Evolutionary conservation across 108 stramenopile species (phyloP), one percentile per base, ranked within the genome.

Genomic region (Mayamaea pseudoterrestris): DNA sequence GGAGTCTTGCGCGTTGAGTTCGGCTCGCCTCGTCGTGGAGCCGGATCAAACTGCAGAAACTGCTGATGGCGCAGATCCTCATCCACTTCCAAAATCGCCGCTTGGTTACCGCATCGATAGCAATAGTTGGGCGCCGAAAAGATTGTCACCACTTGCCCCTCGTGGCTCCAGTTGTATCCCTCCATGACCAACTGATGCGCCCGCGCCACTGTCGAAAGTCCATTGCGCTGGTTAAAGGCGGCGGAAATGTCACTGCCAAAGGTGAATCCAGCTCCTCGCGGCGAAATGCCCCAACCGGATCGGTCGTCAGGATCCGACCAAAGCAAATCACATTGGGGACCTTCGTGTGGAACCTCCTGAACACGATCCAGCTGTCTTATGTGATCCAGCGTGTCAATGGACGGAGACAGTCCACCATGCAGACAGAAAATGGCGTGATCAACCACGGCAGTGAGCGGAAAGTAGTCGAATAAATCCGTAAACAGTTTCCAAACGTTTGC

Each of bases 61-160:
- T 54, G 53, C 16, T 25, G 27, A 21, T 37, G 14, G 20, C 22
- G n/a, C n/a, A 20, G 5, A 20, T 55, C 40, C 51, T 97, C 98
- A 60, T 93, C 95, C 13, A 97, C 93, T 60, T 96, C 95, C 90
- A 99, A 92, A 41, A 99, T 96, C 18, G 96, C 98, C 2, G 95
- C 98, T 65, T 93, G 90, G 61, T 99, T 99, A 9, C 98, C 98
- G 62, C 96, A 97, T 24, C 96, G 77, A 71, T 99, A 97, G 61
- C 98, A 99, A 69, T 99, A 99, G 65, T 98, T 98, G 39, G 98
- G 98, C 8, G 98, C 98, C 35, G 78, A 82, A 61, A 96, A 99
- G 24, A 99, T 93, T 6, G 98, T 99, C 32, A 99, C 94, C 20
- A 96, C 92, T 47, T 81, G 86, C 59, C 71, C 79, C 30, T 90